Evolutionary conservation across 495 filamentous ascomycete genomes (phyloP).

Genomic region (Penicillium steckii): DNA sequence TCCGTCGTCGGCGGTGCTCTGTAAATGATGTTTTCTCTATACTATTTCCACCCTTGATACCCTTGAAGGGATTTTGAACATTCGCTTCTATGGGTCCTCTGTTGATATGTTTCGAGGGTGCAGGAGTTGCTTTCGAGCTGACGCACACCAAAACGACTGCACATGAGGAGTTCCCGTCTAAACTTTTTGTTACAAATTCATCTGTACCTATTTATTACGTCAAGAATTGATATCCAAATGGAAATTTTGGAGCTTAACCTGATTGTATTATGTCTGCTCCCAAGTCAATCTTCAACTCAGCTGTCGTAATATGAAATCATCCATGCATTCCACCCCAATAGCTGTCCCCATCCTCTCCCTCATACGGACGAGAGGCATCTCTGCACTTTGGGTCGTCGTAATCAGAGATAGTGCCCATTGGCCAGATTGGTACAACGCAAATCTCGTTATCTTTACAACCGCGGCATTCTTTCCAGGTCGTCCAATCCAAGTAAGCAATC

Average conservation of each 20-base stretch:
- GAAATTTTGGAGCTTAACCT: neutral
- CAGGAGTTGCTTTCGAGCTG: conserved; percentile 9
- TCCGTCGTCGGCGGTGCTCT: conserved; percentile 12
- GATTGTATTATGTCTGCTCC: too few species aligned
- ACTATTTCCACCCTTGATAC: neutral
- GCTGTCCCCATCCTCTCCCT: conserved; percentile 22
- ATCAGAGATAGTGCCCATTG: conserved; percentile 53
- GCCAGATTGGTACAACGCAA: conserved; percentile 70
- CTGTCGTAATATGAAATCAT: conserved; percentile 6
- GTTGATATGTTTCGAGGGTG: conserved; percentile 10
- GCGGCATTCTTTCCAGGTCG: conserved; percentile 59
- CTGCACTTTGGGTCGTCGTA: conserved; percentile 51
- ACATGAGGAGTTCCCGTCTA: conserved; percentile 22
- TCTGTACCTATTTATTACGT: conserved; percentile 20
- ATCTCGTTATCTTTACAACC: conserved; percentile 55
- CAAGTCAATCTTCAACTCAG: too few species aligned
- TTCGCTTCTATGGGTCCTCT: conserved; percentile 23
- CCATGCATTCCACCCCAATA: conserved; percentile 35
- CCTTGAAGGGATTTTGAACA: conserved; percentile 19
- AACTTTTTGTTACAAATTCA: conserved; percentile 10
- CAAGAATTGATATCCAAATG: conserved; percentile 6
- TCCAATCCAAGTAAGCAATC: conserved; percentile 55
- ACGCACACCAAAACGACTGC: conserved; percentile 16
- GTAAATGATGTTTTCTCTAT: conserved; percentile 12
- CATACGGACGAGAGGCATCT: conserved; percentile 25